Base-by-base conservation (phyloP, 2,329 filamentous ascomycete genomes). In the Ilyonectria mors-panacis region DNA sequence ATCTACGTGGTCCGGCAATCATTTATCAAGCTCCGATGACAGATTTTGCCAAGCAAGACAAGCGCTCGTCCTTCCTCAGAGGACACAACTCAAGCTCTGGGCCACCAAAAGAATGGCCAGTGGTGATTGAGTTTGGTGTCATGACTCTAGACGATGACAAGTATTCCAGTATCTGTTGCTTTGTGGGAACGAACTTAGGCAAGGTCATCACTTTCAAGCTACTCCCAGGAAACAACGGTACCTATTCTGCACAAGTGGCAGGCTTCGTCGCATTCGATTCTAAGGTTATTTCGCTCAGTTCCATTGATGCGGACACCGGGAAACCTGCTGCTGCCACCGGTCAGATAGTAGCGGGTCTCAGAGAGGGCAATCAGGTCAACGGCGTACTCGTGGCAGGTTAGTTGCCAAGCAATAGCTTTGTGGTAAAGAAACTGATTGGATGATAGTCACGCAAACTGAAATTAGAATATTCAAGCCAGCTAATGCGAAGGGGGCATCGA, bases 91-190 rank as follows among this genome's bases (percentile, higher is more conserved):
- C 77, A 26, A 65, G 66, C 30, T 79, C 86, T 6, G 79, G 84
- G 5, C 78, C 83, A 1, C 69, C 74, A 3, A 86, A 86, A 54
- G 95, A 98, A 76, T 97, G 91, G 88, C 90, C 94, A 1, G 94
- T 94, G 0, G 87, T 85, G 33, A 90, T 98, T 30, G 94, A 98
- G 77, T 99, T 98, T 82, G 94, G 94, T 59, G 94, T 97, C 53
- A 92, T 99, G 90, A 97, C 93, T 3, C 83, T 98, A 4, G 96
- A 98, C 48, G 93, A 92, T n/a, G 95, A 98, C 77, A 91, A 94
- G 70, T 99, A 97, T 78, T 98, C 96, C 1, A 98, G 94, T 76
- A 97, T 99, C 63, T 90, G 92, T 65, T 93, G 96, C 72, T 97
- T 98, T 73, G 93, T 97, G 2, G 96, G 96, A 21, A 98, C 96